Base-by-base conservation (phyloP, 306 rosid genomes). In the Canavalia gladiata region DNA sequence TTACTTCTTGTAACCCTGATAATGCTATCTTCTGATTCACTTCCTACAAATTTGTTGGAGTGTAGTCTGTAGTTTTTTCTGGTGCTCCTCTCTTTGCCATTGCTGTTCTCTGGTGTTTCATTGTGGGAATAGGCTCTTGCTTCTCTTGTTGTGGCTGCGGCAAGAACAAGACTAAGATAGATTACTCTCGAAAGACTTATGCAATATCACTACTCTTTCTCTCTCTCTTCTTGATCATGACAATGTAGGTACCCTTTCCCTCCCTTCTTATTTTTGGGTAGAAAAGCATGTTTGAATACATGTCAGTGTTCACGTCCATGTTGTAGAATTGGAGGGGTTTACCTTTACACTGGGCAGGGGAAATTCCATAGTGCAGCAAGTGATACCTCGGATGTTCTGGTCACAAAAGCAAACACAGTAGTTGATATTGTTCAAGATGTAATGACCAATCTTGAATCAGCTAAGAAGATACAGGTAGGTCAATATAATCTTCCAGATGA, bases 31-130 rank as follows among this genome's bases (percentile, higher is more conserved):
- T 46, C 35, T 76, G 8, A 28, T 29, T 58, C 12, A 37, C 45
- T 75, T 34, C 18, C 43, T 64, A 29, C 59, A 49, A 70, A 49
- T 11, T 70, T 60, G 46, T 49, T 49, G 43, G 51, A 30, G 54
- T 60, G 55, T 83, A 87, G 92, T 90, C 91, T 52, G 83, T 87
- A 57, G 62, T 69, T 13, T 87, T 63, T 42, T 87, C 91, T 8
- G 90, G 81, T 9, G 77, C 57, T 42, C 87, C 91, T 18, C 34
- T 80, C 49, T 74, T 87, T 43, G 58, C 43, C 43, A 30, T 64
- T 34, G 88, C 85, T 8, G 86, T 31, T 0, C 0, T 69, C 0
- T 90, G 94, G 94, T 88, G 68, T 65, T 6, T 74, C 18, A 18
- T 73, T 5, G 70, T 43, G 54, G 63, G 37, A 41, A 4, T 85